Base-by-base conservation (phyloP, 139 green algal genomes). In the Chlorokybus atmophyticus region DNA sequence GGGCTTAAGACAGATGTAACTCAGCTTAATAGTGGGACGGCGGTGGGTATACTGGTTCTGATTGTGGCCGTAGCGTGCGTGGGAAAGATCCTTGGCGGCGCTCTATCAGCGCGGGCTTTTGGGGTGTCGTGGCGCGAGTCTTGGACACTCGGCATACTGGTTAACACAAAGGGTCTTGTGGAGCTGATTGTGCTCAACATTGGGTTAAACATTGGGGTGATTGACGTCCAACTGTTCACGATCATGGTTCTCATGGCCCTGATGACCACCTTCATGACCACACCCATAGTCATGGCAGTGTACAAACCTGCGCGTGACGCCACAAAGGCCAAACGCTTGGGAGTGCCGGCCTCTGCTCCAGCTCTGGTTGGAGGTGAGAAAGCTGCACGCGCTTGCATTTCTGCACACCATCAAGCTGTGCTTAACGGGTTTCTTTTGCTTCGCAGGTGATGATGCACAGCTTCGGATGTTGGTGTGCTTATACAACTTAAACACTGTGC, bases 161-260 rank as follows among this genome's bases (percentile, higher is more conserved):
- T 52, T n/a, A 52, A 52, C 14, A 27, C 42, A 6, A n/a, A 21
- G 5, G 42, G 42, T 4, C 42, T 52, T n/a, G 14, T 52, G 42
- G 42, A 52, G 42, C 6, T 52, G 7, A 52, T 52, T 21, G 14
- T 17, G 5, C 42, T 52, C 42, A 52, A 52, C 42, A 52, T 52
- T 17, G 42, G 42, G 7, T 21, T 52, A 21, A 10, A 7, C n/a
- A 7, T 10, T 4, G 42, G 42, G 7, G 42, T 52, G 7, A 7
- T 52, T 7, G 10, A n/a, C 14, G 4, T 6, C n/a, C 42, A 17
- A 7, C 42, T 52, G 8, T 52, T 52, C 42, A 27, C 42, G 7
- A 52, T 52, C 7, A 7, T 52, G 42, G 42, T 52, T 4, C 8
- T 52, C 42, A 52, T 52, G 42, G 42, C 42, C n/a, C 25, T 52